phyloP scores from a whole-genome alignment of 345 rosid genomes.

The Microcos paniculata region DNA sequence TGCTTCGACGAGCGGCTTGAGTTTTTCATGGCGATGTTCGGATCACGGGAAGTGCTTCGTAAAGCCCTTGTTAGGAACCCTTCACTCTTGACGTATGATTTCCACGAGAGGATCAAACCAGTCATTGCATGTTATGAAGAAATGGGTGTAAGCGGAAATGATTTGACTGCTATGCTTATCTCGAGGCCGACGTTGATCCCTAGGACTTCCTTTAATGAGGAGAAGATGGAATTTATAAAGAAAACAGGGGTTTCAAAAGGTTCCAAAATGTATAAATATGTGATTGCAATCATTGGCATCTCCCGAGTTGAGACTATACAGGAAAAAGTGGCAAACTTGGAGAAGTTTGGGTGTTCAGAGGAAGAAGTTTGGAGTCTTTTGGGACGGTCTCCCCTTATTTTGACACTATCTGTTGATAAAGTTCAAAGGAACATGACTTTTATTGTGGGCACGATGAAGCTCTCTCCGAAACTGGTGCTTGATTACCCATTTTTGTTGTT shows the following conservation, averaged over 20 bases:
- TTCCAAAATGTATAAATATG: conserved; percentile 73
- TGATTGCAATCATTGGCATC: conserved; percentile 61
- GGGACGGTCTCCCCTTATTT: conserved; percentile 54
- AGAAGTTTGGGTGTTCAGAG: conserved; percentile 68
- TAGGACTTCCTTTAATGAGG: conserved; percentile 53
- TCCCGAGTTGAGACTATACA: conserved; percentile 66
- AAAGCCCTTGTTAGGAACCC: conserved; percentile 76
- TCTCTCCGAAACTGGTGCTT: conserved; percentile 50
- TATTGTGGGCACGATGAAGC: conserved; percentile 60
- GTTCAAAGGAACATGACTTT: conserved; percentile 90
- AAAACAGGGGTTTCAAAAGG: conserved; percentile 50
- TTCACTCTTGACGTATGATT: conserved; percentile 69
- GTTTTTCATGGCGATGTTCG: conserved; percentile 50
- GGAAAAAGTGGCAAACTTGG: conserved; percentile 67
- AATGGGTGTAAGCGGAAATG: conserved; percentile 48
- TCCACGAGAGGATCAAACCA: conserved; percentile 54
- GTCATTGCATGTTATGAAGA: conserved; percentile 51
- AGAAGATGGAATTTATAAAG: conserved; percentile 60
- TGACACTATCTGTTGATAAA: conserved; percentile 71
- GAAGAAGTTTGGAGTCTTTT: conserved; percentile 61
- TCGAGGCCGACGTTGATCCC: conserved; percentile 75
- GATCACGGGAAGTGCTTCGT: conserved; percentile 55
- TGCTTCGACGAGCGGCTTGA: conserved; percentile 67
- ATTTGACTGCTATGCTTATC: conserved; percentile 58
- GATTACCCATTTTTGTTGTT: conserved; percentile 53